Evolutionary conservation across 2,329 filamentous ascomycete species (phyloP).

Genomic region (Bipolaris victoriae): DNA sequence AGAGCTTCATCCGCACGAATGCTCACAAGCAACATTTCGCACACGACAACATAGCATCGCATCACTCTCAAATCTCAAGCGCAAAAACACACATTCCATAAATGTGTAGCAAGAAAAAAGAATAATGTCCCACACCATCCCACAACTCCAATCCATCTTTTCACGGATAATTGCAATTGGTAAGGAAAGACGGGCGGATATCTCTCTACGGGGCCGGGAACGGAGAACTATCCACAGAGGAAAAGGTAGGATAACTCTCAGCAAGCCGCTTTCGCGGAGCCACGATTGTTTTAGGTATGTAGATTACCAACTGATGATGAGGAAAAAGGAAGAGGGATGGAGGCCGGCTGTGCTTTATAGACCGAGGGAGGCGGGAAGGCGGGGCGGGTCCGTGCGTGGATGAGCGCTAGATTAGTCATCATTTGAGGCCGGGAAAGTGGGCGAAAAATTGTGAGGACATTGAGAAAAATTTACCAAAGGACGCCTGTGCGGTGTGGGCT

Average conservation of each 20-base stretch:
- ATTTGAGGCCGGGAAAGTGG: background rate
- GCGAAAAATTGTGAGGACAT: background rate
- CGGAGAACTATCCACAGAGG: constrained; percentile 50
- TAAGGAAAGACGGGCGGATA: constrained; percentile 48
- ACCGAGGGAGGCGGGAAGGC: background rate
- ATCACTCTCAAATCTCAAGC: no score
- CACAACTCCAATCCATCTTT: constrained; percentile 53
- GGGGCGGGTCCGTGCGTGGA: background rate
- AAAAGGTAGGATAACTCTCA: constrained; percentile 48
- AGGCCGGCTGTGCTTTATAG: constrained; percentile 26
- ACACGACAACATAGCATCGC: no score
- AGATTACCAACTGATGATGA: constrained; percentile 49
- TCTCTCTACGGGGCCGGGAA: constrained; percentile 52
- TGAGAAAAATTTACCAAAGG: background rate
- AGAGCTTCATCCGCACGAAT: no score
- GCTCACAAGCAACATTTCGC: no score
- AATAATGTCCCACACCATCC: constrained; percentile 50
- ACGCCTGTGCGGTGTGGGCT: background rate
- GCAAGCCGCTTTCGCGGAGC: constrained; percentile 51
- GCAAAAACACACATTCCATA: background rate
- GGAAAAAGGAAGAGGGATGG: constrained; percentile 32
- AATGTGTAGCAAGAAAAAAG: background rate
- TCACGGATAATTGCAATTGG: constrained; percentile 49
- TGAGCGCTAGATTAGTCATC: constrained; percentile 11
- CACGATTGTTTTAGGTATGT: constrained; percentile 46